Percentiles rank a stretch among this genome's conserved stretches.
Conservation (phyloP, 2,329 filamentous ascomycete genomes). For the Ascochyta lentis region DNA sequence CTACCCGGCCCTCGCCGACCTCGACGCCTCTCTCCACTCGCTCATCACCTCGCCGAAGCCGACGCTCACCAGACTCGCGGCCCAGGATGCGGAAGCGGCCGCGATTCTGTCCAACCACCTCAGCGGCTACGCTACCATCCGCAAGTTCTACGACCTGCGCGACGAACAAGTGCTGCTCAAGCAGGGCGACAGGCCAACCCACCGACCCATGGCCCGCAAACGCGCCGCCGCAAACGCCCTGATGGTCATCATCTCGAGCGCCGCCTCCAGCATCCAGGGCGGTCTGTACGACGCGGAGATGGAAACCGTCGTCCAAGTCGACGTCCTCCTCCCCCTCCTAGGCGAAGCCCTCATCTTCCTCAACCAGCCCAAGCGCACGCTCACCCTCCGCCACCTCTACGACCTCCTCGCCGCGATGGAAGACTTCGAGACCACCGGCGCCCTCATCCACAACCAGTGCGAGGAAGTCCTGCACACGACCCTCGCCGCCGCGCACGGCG, state of each 20-base stretch:
- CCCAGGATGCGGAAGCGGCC: slow-evolving; percentile 80
- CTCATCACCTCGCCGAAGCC: slow-evolving; percentile 75
- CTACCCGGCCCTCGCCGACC: slow-evolving; percentile 73
- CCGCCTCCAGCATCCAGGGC: slow-evolving; percentile 88
- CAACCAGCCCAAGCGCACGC: slow-evolving; percentile 64
- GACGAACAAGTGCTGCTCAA: slow-evolving; percentile 65
- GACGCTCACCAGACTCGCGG: slow-evolving; percentile 74
- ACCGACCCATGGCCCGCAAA: slow-evolving; percentile 66
- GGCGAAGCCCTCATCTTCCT: slow-evolving; percentile 84
- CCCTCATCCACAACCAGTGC: slow-evolving; percentile 74
- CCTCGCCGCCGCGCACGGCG: slow-evolving; percentile 69
- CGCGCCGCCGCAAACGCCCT: slow-evolving; percentile 76
- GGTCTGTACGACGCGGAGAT: slow-evolving; percentile 83
- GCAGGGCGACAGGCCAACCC: slow-evolving; percentile 48
- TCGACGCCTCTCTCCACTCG: slow-evolving; percentile 74
- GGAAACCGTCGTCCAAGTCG: slow-evolving; percentile 85
- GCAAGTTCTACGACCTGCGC: slow-evolving; percentile 88
- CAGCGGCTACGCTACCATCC: slow-evolving; percentile 89
- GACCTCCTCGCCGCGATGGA: slow-evolving; percentile 78
- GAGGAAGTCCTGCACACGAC: slow-evolving; percentile 81
- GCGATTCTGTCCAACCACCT: slow-evolving; percentile 83
- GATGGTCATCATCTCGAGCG: slow-evolving; percentile 82
- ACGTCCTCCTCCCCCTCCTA: slow-evolving; percentile 82
- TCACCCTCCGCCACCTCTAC: slow-evolving; percentile 76
- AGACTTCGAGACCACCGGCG: slow-evolving; percentile 77